These are phyloP conservation scores for Capronia epimyces DNA, from an alignment of 2,329 filamentous ascomycete genomes.

Conservation along the genomic window DNA sequence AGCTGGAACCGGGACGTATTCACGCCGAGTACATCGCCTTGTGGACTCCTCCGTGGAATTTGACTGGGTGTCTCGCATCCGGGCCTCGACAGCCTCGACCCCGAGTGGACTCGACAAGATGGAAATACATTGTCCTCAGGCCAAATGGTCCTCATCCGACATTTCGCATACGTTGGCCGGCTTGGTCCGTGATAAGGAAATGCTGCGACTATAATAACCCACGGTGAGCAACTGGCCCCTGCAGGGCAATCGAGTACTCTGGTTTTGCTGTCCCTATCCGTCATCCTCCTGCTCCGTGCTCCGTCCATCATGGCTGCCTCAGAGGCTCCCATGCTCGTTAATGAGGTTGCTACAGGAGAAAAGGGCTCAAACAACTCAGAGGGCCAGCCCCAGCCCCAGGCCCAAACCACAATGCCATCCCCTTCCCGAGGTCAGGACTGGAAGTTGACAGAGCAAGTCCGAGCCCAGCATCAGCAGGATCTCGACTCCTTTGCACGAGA, in stretches of 20 bases:
- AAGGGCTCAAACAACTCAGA: neutral
- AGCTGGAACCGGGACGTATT: neutral
- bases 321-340: neutral
- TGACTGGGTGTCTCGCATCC: too few relatives aligned
- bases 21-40: neutral
- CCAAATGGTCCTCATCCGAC: too few relatives aligned
- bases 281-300: neutral
- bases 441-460: conserved; percentile 7
- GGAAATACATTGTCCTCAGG: too few relatives aligned
- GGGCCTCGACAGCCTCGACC: too few relatives aligned
- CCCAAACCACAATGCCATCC: neutral
- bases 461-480: conserved; percentile 1
- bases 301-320: neutral
- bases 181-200: too few relatives aligned
- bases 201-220: too few relatives aligned
- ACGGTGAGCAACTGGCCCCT: too few relatives aligned
- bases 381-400: neutral
- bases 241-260: too few relatives aligned
- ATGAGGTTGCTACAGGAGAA: neutral
- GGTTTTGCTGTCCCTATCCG: too few relatives aligned
- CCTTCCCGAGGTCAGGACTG: neutral
- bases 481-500: conserved; percentile 31
- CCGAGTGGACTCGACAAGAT: too few relatives aligned
- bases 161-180: too few relatives aligned
- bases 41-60: neutral